A percentile compares a stretch with the other conserved stretches of the same genome.
phyloP scores from a whole-genome alignment of 805 yeast genomes.

The Torulaspora franciscae region DNA sequence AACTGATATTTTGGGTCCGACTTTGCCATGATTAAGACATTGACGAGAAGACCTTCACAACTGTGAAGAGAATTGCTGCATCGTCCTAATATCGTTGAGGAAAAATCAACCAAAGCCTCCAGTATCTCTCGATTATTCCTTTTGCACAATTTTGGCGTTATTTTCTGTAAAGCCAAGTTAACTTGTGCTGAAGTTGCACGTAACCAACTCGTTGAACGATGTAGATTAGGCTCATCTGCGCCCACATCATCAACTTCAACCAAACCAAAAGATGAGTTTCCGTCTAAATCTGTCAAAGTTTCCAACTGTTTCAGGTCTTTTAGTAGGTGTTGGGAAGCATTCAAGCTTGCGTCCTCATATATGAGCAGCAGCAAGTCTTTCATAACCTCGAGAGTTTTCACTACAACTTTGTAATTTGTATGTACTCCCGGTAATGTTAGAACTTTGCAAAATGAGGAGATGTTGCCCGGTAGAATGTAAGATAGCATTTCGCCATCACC shows the following conservation, averaged over 20 bases:
- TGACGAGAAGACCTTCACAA: conserved; percentile 21
- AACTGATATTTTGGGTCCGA: conserved; percentile 14
- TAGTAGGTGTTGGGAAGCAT: conserved; percentile 15
- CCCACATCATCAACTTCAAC: conserved; percentile 12
- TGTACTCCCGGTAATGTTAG: conserved; percentile 31
- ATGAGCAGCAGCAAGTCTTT: conserved; percentile 33
- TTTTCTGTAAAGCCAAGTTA: conserved; percentile 40
- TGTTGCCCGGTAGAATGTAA: conserved; percentile 48
- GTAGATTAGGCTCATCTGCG: conserved; percentile 21
- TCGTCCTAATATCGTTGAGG: conserved; percentile 11
- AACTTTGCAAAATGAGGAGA: conserved; percentile 42
- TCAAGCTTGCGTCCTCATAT: conserved; percentile 42
- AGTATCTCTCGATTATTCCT: conserved; percentile 23
- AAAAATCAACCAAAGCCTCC: conserved; percentile 14
- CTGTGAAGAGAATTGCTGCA: conserved; percentile 19
- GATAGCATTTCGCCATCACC: conserved; percentile 48
- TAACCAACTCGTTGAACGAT: conserved; percentile 52
- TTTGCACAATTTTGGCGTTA: conserved; percentile 28
- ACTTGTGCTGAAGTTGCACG: conserved; percentile 49
- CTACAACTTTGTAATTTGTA: conserved; percentile 39
- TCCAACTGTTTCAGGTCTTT: conserved; percentile 19
- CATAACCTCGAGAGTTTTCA: conserved; percentile 33
- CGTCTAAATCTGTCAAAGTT: conserved; percentile 12
- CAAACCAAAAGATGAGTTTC: conserved; percentile 15
- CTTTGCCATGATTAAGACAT: conserved; percentile 13